Base-by-base conservation (phyloP, 2,329 filamentous ascomycete genomes). In the Colletotrichum sp. region DNA sequence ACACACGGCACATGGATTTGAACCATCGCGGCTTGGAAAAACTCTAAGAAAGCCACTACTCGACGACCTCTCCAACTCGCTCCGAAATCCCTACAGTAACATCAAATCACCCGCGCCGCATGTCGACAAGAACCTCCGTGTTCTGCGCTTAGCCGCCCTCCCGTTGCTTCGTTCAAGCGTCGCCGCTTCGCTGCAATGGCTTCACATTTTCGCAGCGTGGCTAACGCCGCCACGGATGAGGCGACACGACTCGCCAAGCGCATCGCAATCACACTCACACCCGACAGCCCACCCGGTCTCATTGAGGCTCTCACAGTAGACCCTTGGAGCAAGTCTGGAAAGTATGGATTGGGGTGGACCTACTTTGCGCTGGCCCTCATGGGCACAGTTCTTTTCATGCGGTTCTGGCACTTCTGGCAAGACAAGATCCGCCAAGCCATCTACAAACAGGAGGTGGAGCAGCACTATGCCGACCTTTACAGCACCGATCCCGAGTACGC, bases 401-500 rank as follows among this genome's bases (percentile, higher is more conserved):
- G 95, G 79, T 89, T 95, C 82, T 98, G 96, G 89, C 94, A 98
- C 84, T 93, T 94, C 79, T 98, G 95, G 93, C 95, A 96, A 80
- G 96, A 98, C 87, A 98, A 97, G 87, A 95, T 98, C 79, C 92
- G 96, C 79, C 95, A 96, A 79, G 96, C 95, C 77, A 92, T 97
- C 76, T 95, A 97, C 87, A 96, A 98, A 86, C 93, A 97, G 82
- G 92, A 95, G 82, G 89, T 95, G 80, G 90, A 95, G 81, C 90
- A 93, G 80, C 90, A 93, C 80, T 93, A 91, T 82, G 90, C 83
- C 75, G 83, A 88, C 67, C 78, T 90, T 63, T 89, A 92, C 83
- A 88, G 83, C 81, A 80, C 89, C 71, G 88, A 91, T 66, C 85
- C 88, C 44, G 87, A 88, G 26, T 87, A 87, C 79, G 86, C 85